phyloP scores from a whole-genome alignment of 352 stramenopile genomes.

The Saprolegnia parasitica region DNA sequence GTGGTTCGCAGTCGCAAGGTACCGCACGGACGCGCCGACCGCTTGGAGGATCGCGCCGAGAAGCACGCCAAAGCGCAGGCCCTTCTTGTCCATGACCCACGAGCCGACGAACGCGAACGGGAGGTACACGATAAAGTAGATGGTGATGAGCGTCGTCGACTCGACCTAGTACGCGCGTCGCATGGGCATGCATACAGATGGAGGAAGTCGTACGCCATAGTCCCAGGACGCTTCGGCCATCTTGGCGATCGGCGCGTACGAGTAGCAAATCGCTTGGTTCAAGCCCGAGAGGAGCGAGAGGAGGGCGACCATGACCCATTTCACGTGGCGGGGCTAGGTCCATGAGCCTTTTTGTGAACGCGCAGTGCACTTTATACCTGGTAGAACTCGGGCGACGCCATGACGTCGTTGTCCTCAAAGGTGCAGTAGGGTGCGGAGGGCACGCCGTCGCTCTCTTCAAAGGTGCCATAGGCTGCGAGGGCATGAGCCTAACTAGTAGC shows the following conservation, averaged over 20 bases:
- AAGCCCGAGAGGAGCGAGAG: constrained; percentile 56
- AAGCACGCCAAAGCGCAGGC: constrained; percentile 54
- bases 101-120: constrained; percentile 72
- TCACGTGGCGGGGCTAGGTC: constrained; percentile 27
- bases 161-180: constrained; percentile 37
- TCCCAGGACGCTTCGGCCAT: constrained; percentile 57
- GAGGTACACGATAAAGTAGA: constrained; percentile 78
- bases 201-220: constrained; percentile 35
- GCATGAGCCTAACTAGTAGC: too few species aligned
- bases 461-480: constrained; percentile 1
- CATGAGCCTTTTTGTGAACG: constrained; percentile 9
- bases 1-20: constrained; percentile 23
- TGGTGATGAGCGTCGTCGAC: constrained; percentile 68
- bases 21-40: constrained; percentile 44
- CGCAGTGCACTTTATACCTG: neutral
- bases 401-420: neutral
- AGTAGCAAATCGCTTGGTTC: constrained; percentile 76
- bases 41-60: constrained; percentile 55
- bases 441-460: neutral
- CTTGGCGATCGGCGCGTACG: constrained; percentile 65
- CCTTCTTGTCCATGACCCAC: constrained; percentile 78
- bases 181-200: neutral
- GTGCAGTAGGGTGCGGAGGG: neutral
- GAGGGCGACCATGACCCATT: constrained; percentile 69
- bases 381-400: neutral